Base-by-base conservation (phyloP, 306 rosid species). In the Aeschynomene evenia region DNA sequence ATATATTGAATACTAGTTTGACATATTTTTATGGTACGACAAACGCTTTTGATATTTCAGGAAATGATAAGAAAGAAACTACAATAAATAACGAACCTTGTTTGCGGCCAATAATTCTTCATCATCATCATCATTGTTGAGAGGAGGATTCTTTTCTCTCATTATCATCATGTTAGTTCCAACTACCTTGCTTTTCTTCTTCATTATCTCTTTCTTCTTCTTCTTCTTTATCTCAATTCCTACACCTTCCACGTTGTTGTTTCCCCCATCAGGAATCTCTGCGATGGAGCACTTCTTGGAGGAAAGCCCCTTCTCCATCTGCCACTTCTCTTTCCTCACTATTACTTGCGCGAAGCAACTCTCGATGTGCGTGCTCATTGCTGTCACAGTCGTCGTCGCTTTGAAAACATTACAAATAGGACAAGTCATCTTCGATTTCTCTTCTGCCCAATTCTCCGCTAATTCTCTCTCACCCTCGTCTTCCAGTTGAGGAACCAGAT, bases 241-340 rank as follows among this genome's bases (percentile, higher is more conserved):
- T 5, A 76, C 60, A 50, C 65, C 33, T 14, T 67, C 74, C 53
- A 36, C 7, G 31, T 23, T 21, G 51, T 15, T 22, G 5, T 29
- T 28, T 18, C 61, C 14, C 2, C 80, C 43, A 45, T 72, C 74
- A 52, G 86, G 91, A 59, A 91, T 91, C 75, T 91, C 97, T 0
- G 88, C 82, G 19, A 91, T 80, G 3, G 97, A 91, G 48, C 96
- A 77, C 76, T 91, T 88, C 81, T 91, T 86, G 66, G 42, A 19
- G 15, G 21, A 45, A 14, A 7, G 68, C 79, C 21, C 74, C 77
- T 26, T 78, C 72, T 20, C 65, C 72, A 66, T 66, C 67, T 49
- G 67, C 48, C 78, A 26, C 36, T 79, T 50, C 26, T 73, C 84
- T 33, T 71, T 76, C 63, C 66, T 68, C 26, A 77, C n/a, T n/a